phyloP scores from a whole-genome alignment of 768 basidiomycete genomes.

The Kwoniella dendrophila region DNA sequence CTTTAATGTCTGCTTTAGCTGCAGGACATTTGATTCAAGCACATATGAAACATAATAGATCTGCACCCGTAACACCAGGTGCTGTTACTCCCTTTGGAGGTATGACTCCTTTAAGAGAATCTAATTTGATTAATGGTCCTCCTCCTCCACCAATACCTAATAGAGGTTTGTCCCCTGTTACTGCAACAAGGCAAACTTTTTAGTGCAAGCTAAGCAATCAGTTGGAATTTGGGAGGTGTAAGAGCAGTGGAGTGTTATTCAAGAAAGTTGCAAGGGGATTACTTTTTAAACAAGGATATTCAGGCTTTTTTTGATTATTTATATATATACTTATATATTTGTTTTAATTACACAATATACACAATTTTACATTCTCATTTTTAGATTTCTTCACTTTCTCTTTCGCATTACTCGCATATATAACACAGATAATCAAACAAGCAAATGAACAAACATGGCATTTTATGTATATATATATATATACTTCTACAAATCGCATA shows the following conservation, averaged over 20 bases:
- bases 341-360: background rate
- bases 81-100: constrained; percentile 54
- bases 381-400: too few relatives aligned
- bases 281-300: too few relatives aligned
- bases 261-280: too few relatives aligned
- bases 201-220: constrained; percentile 60
- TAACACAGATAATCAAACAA: background rate
- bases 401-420: too few relatives aligned
- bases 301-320: background rate
- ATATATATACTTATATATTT: constrained; percentile 6
- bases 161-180: constrained; percentile 3
- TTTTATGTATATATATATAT: constrained; percentile 5
- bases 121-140: constrained; percentile 22
- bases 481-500: too few relatives aligned
- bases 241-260: too few relatives aligned
- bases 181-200: constrained; percentile 65
- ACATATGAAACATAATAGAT: constrained; percentile 89
- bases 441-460: constrained; percentile 6
- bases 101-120: constrained; percentile 25
- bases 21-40: constrained; percentile 93
- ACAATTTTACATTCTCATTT: too few relatives aligned
- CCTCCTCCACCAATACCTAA: background rate
- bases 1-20: constrained; percentile 85
- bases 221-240: background rate
- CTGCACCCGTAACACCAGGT: constrained; percentile 75